A percentile compares a stretch with the other conserved stretches of the same genome.
Conservation (phyloP, 495 filamentous ascomycete species). For the Penicillium steckii region DNA sequence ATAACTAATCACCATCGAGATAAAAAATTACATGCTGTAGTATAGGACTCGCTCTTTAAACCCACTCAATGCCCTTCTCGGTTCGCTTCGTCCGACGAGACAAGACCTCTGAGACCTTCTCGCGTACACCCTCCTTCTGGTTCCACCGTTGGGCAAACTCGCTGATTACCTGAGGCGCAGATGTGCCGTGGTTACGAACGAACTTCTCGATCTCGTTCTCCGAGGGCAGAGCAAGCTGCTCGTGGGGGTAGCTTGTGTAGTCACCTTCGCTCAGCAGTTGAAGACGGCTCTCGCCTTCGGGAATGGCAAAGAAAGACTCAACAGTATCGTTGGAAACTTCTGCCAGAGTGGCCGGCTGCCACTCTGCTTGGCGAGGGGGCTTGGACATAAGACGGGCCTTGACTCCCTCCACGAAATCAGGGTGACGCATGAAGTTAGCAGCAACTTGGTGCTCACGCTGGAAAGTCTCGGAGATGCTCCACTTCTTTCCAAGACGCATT, state of each 20-base stretch:
- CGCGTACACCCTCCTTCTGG: conserved; percentile 38
- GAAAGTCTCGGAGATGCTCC: conserved; percentile 82
- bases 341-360: conserved; percentile 69
- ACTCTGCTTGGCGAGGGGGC: conserved; percentile 55
- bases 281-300: conserved; percentile 44
- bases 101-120: conserved; percentile 43
- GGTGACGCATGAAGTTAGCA: conserved; percentile 76
- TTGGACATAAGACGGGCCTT: conserved; percentile 70
- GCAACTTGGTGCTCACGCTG: conserved; percentile 78
- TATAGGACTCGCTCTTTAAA: conserved; percentile 13
- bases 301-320: conserved; percentile 57
- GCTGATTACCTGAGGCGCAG: conserved; percentile 15
- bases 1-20: conserved; percentile 7
- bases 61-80: conserved; percentile 29
- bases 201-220: conserved; percentile 66
- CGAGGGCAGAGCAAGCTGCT: conserved; percentile 64
- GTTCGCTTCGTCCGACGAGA: conserved; percentile 23
- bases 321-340: conserved; percentile 55
- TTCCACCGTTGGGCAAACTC: conserved; percentile 32
- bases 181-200: conserved; percentile 31
- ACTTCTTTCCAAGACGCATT: conserved; percentile 69
- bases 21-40: conserved; percentile 27
- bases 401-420: conserved; percentile 87
- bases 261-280: conserved; percentile 50
- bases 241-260: conserved; percentile 70